These are phyloP conservation scores for Fragosphaeria purpurea DNA, from an alignment of 2,329 filamentous ascomycete genomes.

Conservation along the genomic window DNA sequence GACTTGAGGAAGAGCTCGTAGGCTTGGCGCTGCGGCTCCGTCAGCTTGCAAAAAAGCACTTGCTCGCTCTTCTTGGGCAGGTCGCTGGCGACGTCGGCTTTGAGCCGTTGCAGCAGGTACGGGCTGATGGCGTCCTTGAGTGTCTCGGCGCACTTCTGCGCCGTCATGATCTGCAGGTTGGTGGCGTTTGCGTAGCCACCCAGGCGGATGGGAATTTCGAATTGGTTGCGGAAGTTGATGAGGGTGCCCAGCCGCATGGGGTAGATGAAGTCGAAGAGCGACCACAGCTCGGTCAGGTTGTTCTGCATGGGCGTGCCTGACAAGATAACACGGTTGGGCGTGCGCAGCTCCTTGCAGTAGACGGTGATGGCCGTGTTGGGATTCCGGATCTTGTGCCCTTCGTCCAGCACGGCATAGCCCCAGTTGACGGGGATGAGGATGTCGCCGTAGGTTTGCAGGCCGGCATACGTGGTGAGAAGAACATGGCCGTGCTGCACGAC, in stretches of 20 bases:
- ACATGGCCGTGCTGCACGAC: conserved; percentile 83
- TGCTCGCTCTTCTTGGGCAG: conserved; percentile 93
- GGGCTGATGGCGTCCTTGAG: conserved; percentile 89
- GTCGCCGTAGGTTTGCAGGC: conserved; percentile 84
- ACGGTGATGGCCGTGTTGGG: conserved; percentile 92
- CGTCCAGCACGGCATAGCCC: conserved; percentile 90
- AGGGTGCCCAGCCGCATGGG: conserved; percentile 91
- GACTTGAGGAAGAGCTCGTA: conserved; percentile 77
- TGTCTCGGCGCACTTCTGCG: conserved; percentile 86
- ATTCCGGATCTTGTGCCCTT: conserved; percentile 97
- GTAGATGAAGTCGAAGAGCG: conserved; percentile 93
- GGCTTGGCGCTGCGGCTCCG: conserved; percentile 62
- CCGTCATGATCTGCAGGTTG: conserved; percentile 88
- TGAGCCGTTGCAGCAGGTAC: conserved; percentile 84
- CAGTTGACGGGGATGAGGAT: conserved; percentile 75
- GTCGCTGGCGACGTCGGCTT: conserved; percentile 87
- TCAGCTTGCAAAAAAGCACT: conserved; percentile 91
- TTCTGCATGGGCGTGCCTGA: conserved; percentile 98
- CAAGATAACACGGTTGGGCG: conserved; percentile 80
- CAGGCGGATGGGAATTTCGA: conserved; percentile 86
- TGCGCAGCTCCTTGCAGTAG: conserved; percentile 87
- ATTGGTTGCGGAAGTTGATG: conserved; percentile 81
- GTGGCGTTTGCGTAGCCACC: conserved; percentile 94
- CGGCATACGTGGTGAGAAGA: conserved; percentile 89
- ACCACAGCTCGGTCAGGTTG: conserved; percentile 91